Base-by-base conservation (phyloP, 768 basidiomycete species). In the Lyophyllum shimeji region DNA sequence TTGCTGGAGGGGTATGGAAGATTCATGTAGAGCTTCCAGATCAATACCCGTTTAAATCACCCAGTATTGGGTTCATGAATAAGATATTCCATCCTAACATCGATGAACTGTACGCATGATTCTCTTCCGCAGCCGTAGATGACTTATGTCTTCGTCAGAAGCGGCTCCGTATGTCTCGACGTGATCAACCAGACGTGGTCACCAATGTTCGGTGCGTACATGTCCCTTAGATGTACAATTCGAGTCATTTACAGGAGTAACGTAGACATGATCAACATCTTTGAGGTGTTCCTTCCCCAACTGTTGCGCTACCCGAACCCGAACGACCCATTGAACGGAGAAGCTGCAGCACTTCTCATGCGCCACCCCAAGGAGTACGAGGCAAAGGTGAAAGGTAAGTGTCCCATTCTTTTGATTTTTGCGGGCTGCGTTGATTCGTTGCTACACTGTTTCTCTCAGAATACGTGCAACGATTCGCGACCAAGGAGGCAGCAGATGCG, bases 61-160 rank as follows among this genome's bases (percentile, higher is more conserved):
- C 97, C 5, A 95, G 93, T 68, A 99, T 99, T 63, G 97, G 97
- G 1, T 99, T 99, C 75, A 95, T 97, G 93, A 99, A 99, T 83
- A 98, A 98, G 89, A 98, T 99, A 71, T 98, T 97, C 70, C 97
- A 98, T 65, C 97, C 97, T 18, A 99, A 99, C 68, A 99, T 99
- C 67, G 97, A 99, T 74, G 97, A 99, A 73, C 77, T 97, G 90
- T 98, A 71, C 68, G 93, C 78, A n/a, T 45, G 23, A 42, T 57
- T 53, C 47, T 53, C 27, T 39, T 33, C 40, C n/a, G 43, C 54
- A n/a, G 29, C 51, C 20, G 5, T 33, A 34, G 25, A 52, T 46
- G 15, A 46, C 56, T 64, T 53, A 63, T 50, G 34, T 23, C 45
- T 18, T 50, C 39, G 57, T 27, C 69, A 96, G 95, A 67, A 97